phyloP scores from a whole-genome alignment of 2,329 filamentous ascomycete genomes.

The Xylariomycetidae sp. region DNA sequence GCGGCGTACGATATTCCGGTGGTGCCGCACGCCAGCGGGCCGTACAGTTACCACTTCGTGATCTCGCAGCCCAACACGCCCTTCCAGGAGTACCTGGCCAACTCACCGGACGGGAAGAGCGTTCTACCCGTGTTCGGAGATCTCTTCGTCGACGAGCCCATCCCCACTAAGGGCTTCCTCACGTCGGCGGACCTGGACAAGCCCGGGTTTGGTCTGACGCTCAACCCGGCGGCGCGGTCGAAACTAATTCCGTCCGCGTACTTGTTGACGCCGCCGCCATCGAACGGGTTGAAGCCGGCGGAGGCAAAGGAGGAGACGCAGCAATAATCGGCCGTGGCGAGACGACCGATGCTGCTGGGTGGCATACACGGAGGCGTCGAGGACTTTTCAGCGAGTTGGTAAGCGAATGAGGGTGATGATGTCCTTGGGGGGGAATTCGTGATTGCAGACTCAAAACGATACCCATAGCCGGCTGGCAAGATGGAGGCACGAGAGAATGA shows the following conservation, averaged over 20 bases:
- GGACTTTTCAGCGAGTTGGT: no score
- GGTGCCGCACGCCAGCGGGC: slow-evolving; percentile 88
- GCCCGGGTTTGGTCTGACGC: slow-evolving; percentile 82
- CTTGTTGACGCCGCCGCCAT: slow-evolving; percentile 62
- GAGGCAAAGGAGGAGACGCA: no score
- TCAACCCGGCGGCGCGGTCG: slow-evolving; percentile 66
- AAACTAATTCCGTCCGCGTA: slow-evolving; percentile 71
- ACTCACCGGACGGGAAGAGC: slow-evolving; percentile 83
- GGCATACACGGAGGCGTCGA: no score
- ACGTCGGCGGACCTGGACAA: slow-evolving; percentile 76
- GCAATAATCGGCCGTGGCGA: no score
- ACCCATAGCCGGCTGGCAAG: no score
- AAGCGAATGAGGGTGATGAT: no score
- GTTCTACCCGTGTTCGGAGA: slow-evolving; percentile 90
- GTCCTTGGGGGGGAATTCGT: no score
- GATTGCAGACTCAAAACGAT: no score
- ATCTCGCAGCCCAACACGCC: slow-evolving; percentile 88
- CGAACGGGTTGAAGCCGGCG: slow-evolving; percentile 35
- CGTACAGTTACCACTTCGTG: slow-evolving; percentile 95
- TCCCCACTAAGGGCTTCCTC: slow-evolving; percentile 75
- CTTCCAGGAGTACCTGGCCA: slow-evolving; percentile 94
- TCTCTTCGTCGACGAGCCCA: slow-evolving; percentile 84
- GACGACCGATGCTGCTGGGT: no score
- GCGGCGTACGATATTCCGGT: slow-evolving; percentile 92
- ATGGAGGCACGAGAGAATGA: no score